Percentiles rank a stretch among this genome's conserved stretches.
Evolutionary conservation across 2,329 filamentous ascomycete genomes (phyloP).

Genomic region (Pseudonectria foliicola): DNA sequence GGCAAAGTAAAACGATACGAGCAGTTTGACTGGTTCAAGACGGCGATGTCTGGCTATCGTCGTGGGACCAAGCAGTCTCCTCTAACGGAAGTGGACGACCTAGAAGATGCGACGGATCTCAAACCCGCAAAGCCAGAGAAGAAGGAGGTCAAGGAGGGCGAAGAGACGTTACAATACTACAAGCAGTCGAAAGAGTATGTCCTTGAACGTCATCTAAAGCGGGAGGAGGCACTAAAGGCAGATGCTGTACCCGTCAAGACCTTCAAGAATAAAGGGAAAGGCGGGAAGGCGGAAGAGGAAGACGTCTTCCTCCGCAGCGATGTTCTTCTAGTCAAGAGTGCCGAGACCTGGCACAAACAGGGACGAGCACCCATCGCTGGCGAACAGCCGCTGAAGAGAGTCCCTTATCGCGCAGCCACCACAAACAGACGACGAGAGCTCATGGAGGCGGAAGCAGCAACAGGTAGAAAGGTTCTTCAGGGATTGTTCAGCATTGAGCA

Average conservation of each 20-base stretch:
- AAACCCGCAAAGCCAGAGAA: slow-evolving; percentile 65
- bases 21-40: slow-evolving; percentile 82
- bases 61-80: slow-evolving; percentile 42
- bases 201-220: slow-evolving; percentile 76
- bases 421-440: slow-evolving; percentile 81
- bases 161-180: slow-evolving; percentile 81
- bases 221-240: slow-evolving; percentile 79
- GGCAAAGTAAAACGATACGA: slow-evolving; percentile 74
- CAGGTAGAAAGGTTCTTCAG: slow-evolving; percentile 77
- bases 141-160: slow-evolving; percentile 65
- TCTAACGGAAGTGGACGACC: slow-evolving; percentile 64
- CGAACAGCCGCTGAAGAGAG: slow-evolving; percentile 71
- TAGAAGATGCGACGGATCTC: slow-evolving; percentile 73
- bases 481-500: slow-evolving; percentile 78
- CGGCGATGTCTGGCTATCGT: slow-evolving; percentile 66
- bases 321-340: slow-evolving; percentile 78
- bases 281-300: slow-evolving; percentile 64
- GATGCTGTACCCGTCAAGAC: slow-evolving; percentile 62
- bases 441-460: slow-evolving; percentile 72
- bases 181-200: slow-evolving; percentile 81
- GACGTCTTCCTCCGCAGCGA: slow-evolving; percentile 75
- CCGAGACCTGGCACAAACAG: slow-evolving; percentile 97
- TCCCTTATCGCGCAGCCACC: slow-evolving; percentile 87
- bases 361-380: slow-evolving; percentile 68
- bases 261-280: slow-evolving; percentile 70